Conservation (phyloP, 176 grass and related monocot genomes). For the Alopecurus myosuroides region DNA sequence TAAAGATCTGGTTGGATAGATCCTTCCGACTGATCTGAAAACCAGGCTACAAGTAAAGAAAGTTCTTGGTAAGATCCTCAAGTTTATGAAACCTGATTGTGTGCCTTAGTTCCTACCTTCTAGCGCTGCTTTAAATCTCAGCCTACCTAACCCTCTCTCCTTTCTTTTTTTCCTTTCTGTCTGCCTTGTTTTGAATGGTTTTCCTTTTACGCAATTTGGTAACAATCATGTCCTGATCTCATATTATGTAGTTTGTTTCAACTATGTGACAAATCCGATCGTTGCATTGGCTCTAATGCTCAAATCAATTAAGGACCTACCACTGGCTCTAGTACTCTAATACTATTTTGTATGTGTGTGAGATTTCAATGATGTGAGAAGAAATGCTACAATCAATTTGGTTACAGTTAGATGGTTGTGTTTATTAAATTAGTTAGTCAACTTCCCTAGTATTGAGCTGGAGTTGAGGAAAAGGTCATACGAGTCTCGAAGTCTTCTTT, state of each 20-base stretch:
- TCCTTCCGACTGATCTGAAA: conserved; percentile 92
- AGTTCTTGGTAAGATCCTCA: conserved; percentile 74
- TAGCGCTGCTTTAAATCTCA: not conserved
- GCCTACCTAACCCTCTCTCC: not conserved
- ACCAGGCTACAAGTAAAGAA: conserved; percentile 82
- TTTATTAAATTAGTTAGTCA: too few relatives aligned
- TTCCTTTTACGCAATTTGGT: not conserved
- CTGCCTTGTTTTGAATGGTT: not conserved
- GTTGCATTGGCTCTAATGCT: not conserved
- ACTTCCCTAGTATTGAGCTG: too few relatives aligned
- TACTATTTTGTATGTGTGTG: too few relatives aligned
- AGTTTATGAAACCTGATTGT: not conserved
- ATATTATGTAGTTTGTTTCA: not conserved
- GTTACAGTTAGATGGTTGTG: too few relatives aligned
- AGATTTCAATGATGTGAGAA: too few relatives aligned
- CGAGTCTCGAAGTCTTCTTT: too few relatives aligned
- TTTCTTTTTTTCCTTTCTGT: too few relatives aligned
- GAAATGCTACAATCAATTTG: too few relatives aligned
- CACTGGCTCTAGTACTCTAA: not conserved
- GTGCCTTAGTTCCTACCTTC: not conserved
- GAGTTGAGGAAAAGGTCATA: too few relatives aligned
- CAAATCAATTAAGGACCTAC: not conserved
- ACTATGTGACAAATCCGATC: not conserved
- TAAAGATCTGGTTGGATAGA: conserved; percentile 81
- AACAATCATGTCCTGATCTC: not conserved